Evolutionary conservation across 2,329 filamentous ascomycete species (phyloP), one percentile per base, ranked within the genome.

Genomic region (Ascochyta koolunga): DNA sequence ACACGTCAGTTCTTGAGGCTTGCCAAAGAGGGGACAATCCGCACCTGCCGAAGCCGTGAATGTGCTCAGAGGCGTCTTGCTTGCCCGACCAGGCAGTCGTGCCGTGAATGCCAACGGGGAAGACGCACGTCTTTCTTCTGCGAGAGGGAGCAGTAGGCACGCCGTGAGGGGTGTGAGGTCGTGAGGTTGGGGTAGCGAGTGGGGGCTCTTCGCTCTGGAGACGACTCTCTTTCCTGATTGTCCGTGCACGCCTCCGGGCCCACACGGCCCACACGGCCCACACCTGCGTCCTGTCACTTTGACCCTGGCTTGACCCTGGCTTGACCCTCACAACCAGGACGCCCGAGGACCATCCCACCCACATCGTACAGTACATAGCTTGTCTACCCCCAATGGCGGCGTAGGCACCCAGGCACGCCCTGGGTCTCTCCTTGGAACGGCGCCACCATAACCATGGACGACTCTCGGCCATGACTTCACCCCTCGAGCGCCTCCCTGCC

Each of bases 401-500:
- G 6, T 18, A 35, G 31, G 25, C 19, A 10, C 29, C 18, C 8
- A 15, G 4, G 16, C 40, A 21, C 40, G 11, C 3, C 13, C 10
- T 5, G 6, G 24, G 2, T 29, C 32, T 19, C 46, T 4, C 47
- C 27, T 25, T 31, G 19, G 29, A 32, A 25, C 19, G 25, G 35
- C 5, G 19, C 6, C 21, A 19, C 29, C 52, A 32, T 39, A 42
- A 40, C 13, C 9, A 54, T 54, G 51, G 51, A 44, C 21, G 31
- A 36, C 13, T 24, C 10, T n/a, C 21, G 36, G 46, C 46, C 49
- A 72, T 70, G 65, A 41, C 52, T 40, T 61, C 68, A 36, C 54
- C 45, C 4, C 52, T 72, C 24, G 68, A 69, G 42, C 43, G 52
- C 36, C 67, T 72, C 38, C 67, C 67, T 18, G 60, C 65, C 15